phyloP scores from a whole-genome alignment of 306 rosid genomes.

The Prunus dulcis region DNA sequence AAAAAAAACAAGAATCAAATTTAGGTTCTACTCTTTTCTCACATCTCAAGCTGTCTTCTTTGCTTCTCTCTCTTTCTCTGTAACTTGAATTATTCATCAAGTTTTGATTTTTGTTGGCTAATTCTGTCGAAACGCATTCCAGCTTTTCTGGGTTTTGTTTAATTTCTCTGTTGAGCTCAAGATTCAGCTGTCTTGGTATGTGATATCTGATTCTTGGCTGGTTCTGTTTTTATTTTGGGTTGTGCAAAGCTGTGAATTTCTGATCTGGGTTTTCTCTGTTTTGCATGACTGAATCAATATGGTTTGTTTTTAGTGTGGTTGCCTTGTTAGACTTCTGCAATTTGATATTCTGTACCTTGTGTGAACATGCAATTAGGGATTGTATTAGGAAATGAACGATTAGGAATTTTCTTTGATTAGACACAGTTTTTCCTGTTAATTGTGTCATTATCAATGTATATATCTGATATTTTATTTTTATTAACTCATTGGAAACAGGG shows the following conservation, averaged over 20 bases:
- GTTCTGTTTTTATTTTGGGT: not conserved
- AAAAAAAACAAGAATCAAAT: not conserved
- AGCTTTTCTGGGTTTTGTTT: slow-evolving; percentile 7
- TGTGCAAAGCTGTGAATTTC: slow-evolving; percentile 11
- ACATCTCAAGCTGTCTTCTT: not conserved
- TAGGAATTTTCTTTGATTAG: slow-evolving; percentile 10
- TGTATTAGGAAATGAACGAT: slow-evolving; percentile 4
- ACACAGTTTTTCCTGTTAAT: slow-evolving; percentile 8
- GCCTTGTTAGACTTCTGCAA: slow-evolving; percentile 3
- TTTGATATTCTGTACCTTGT: not conserved
- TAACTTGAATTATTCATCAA: not conserved
- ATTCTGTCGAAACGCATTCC: not conserved
- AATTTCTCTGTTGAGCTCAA: slow-evolving; percentile 19
- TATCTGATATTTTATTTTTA: slow-evolving; percentile 3
- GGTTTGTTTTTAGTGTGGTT: slow-evolving; percentile 8
- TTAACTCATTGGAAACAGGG: slow-evolving; percentile 8
- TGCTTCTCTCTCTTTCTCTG: not conserved
- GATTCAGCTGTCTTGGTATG: slow-evolving; percentile 20
- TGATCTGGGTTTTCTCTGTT: slow-evolving; percentile 31
- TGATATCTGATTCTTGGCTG: not conserved
- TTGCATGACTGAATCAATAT: not conserved
- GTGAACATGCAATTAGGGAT: not conserved
- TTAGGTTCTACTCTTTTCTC: slow-evolving; percentile 29
- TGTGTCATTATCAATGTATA: slow-evolving; percentile 6
- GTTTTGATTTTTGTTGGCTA: not conserved